These are phyloP conservation scores for Golubevia pallescens DNA, from an alignment of 1,284 basidiomycete genomes.

Conservation along the genomic window DNA sequence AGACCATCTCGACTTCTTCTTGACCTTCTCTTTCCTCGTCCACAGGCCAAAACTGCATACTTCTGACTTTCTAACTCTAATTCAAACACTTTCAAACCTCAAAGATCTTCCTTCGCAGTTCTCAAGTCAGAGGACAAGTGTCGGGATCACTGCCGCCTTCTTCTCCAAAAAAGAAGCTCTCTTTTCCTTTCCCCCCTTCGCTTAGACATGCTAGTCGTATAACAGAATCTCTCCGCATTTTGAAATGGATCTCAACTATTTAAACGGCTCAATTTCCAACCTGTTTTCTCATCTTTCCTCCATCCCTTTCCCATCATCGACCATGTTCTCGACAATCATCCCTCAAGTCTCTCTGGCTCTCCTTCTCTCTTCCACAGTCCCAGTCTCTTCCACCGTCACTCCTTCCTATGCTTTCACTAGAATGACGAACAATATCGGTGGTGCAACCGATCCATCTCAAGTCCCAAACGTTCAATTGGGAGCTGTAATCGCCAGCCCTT, in stretches of 20 bases:
- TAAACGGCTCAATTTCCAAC: neutral
- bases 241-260: neutral
- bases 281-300: neutral
- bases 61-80: no score
- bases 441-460: conserved; percentile 24
- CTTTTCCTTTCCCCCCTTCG: neutral
- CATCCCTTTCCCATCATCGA: neutral
- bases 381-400: neutral
- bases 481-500: conserved; percentile 35
- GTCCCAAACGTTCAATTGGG: conserved; percentile 27
- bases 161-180: neutral
- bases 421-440: conserved; percentile 40
- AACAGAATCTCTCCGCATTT: neutral
- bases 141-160: neutral
- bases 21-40: no score
- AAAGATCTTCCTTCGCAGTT: no score
- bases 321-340: neutral
- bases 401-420: conserved; percentile 1
- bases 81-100: no score
- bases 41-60: no score
- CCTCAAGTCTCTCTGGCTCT: neutral
- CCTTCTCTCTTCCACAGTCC: neutral
- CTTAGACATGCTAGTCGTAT: no score
- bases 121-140: no score
- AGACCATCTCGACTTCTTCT: no score